Evolutionary conservation across 495 filamentous ascomycete genomes (phyloP).

Genomic region (Aspergillus steynii): DNA sequence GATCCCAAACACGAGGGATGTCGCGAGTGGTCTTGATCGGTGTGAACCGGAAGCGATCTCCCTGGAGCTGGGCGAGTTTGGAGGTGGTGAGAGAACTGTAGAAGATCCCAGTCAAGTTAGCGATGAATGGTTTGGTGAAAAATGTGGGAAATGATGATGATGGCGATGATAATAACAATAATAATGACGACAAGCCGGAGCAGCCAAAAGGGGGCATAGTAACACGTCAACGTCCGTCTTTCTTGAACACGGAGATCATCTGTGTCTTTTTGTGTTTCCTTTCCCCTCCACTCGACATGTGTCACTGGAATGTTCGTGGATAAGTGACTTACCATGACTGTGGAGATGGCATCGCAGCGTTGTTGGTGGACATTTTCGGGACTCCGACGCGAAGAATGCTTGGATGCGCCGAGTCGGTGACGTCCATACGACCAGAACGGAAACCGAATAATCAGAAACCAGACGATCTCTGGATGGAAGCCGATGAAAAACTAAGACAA

Average conservation of each 20-base stretch:
- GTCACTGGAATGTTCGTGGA: neutral
- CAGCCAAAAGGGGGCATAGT: neutral
- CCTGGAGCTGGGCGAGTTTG: slow-evolving; percentile 6
- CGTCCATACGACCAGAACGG: neutral
- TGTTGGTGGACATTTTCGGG: slow-evolving; percentile 6
- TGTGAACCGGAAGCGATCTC: slow-evolving; percentile 39
- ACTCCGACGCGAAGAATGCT: slow-evolving; percentile 11
- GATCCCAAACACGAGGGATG: slow-evolving; percentile 52
- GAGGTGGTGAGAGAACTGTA: neutral
- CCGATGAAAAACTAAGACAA: neutral
- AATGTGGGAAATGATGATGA: neutral
- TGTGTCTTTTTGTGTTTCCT: neutral
- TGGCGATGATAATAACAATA: neutral
- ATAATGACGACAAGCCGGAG: neutral
- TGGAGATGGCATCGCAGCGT: slow-evolving; percentile 9
- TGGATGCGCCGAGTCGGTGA: neutral
- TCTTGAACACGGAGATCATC: neutral
- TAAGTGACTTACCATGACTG: slow-evolving; percentile 1
- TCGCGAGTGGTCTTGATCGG: slow-evolving; percentile 34
- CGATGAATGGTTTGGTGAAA: neutral
- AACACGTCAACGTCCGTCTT: neutral
- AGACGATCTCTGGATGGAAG: neutral
- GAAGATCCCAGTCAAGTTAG: slow-evolving; percentile 1
- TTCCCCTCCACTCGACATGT: neutral
- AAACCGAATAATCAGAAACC: neutral